Evolutionary conservation across 352 stramenopile species (phyloP), one percentile per base, ranked within the genome.

Genomic region (Peronospora tabacina): DNA sequence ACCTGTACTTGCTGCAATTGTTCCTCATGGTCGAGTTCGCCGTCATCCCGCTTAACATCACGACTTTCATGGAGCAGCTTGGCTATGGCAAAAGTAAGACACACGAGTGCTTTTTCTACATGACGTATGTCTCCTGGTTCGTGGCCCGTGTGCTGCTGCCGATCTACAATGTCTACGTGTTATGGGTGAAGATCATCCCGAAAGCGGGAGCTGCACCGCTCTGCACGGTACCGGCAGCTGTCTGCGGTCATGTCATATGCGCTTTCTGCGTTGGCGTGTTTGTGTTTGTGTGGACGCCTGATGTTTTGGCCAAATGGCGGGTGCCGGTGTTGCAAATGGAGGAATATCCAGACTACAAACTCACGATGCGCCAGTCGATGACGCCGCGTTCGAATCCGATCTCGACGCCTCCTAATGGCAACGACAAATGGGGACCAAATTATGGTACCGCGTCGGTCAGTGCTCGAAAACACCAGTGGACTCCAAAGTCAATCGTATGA

Each of bases 1-100:
- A 90, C 47, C 54, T 85, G 52, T 92, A 88, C 56, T 56, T 90
- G 48, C 61, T 92, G 41, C 81, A 75, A 55, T 63, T 90, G 30
- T 92, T 89, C 44, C 55, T 92, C 50, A 70, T 92, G 42, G 82
- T 92, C n/a, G 82, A 92, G 52, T 74, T 90, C 33, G 81, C 79
- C 1, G 75, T 89, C 29, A 80, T 89, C 28, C 82, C 82, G 47
- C 76, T 92, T 37, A 92, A 92, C 56, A 51, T 87, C 39, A 81
- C 76, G 22, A 86, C 72, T 30, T 82, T 92, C 55, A 66, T 92
- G 36, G 82, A 92, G 51, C 72, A 88, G 37, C 55, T 92, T 37
- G 78, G 79, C 36, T 84, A 77, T 53, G 75, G 72, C 53, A 77
- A 87, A 51, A 85, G 55, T 22, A 63, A 56, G 15, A 29, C 70